Evolutionary conservation across 2,329 filamentous ascomycete species (phyloP).

Genomic region (Botrytis cinerea): DNA sequence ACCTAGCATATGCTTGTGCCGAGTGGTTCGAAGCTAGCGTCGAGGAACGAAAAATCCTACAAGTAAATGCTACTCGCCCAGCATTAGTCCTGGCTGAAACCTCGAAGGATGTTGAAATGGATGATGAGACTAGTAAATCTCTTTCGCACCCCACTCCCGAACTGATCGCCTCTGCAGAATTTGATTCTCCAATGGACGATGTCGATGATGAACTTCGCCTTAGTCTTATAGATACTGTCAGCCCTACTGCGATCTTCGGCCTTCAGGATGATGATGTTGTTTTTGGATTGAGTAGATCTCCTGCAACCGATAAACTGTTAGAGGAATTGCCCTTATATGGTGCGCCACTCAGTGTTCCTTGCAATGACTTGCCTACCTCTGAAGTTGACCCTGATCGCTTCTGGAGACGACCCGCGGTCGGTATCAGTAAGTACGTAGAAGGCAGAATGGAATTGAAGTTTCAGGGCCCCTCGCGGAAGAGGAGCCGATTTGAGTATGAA

Average conservation of each 20-base stretch:
- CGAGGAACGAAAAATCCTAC: conserved; percentile 66
- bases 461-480: conserved; percentile 68
- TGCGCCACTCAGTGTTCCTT: conserved; percentile 60
- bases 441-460: conserved; percentile 73
- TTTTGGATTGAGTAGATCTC: conserved; percentile 73
- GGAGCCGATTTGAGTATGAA: conserved; percentile 79
- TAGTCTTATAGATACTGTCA: conserved; percentile 48
- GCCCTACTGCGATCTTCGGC: conserved; percentile 80
- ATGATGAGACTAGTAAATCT: conserved; percentile 36
- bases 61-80: conserved; percentile 62
- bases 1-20: conserved; percentile 78
- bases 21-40: conserved; percentile 71
- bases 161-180: conserved; percentile 63
- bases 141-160: conserved; percentile 62
- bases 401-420: conserved; percentile 76
- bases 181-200: conserved; percentile 55
- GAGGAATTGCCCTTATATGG: conserved; percentile 81
- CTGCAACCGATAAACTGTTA: conserved; percentile 74
- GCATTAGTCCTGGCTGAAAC: conserved; percentile 33
- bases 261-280: conserved; percentile 80
- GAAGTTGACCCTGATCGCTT: conserved; percentile 66
- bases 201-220: conserved; percentile 42
- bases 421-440: conserved; percentile 83
- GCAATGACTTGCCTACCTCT: conserved; percentile 57
- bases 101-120: conserved; percentile 42